Conservation (phyloP, 1,284 basidiomycete genomes). For the Leccinum huronense region DNA sequence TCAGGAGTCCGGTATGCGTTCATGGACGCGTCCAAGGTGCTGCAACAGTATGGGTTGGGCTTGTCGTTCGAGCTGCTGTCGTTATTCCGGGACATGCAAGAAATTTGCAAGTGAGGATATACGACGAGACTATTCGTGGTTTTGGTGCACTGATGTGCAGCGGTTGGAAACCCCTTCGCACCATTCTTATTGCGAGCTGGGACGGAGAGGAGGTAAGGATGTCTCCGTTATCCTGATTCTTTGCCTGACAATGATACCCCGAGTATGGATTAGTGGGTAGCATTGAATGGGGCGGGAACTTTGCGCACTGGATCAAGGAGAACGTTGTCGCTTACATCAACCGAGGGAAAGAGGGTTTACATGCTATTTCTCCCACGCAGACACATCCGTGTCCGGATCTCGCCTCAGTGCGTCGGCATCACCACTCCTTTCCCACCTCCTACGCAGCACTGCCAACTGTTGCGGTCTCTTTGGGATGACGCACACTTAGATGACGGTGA, state of each 20-base stretch:
- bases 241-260: conserved; percentile 6
- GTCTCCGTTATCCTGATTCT: neutral
- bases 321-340: conserved; percentile 81
- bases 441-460: conserved; percentile 55
- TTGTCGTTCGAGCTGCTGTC: conserved; percentile 42
- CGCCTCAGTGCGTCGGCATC: conserved; percentile 51
- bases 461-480: conserved; percentile 48
- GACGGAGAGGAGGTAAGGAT: conserved; percentile 68
- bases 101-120: conserved; percentile 32
- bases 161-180: conserved; percentile 82
- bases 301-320: conserved; percentile 63
- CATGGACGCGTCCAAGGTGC: conserved; percentile 31
- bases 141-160: conserved; percentile 60
- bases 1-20: conserved; percentile 32
- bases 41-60: conserved; percentile 47
- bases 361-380: conserved; percentile 33
- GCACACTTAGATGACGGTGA: conserved; percentile 44
- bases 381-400: conserved; percentile 63
- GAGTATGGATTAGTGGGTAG: conserved; percentile 77
- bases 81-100: conserved; percentile 37
- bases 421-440: conserved; percentile 68
- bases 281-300: conserved; percentile 83
- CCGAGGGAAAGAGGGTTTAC: conserved; percentile 9
- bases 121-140: conserved; percentile 69
- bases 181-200: conserved; percentile 77